Base-by-base conservation (phyloP, 2,329 filamentous ascomycete genomes). In the Fusarium phyllophilum region DNA sequence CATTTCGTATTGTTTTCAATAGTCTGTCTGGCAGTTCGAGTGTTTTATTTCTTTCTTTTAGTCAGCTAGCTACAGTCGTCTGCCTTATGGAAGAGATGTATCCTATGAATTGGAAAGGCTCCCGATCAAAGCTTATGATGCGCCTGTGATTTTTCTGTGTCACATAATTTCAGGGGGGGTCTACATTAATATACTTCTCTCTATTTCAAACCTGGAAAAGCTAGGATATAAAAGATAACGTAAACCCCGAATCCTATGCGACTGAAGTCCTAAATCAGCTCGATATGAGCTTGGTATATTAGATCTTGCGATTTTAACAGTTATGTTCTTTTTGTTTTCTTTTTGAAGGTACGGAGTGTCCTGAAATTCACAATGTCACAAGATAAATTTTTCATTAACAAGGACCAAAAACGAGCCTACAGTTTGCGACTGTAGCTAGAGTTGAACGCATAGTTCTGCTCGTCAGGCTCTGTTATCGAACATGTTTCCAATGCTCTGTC, bases 71-170 rank as follows among this genome's bases (percentile, higher is more conserved):
- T 36, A 52, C 31, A 36, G 18, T 26, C 31, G 22, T 36, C 49
- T 36, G n/a, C 31, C 13, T 8, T 36, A 7, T 12, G n/a, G 18
- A 22, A 26, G 22, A 49, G 22, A n/a, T 11, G 20, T 26, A 20
- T 34, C 13, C 31, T 22, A 15, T 20, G 13, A 20, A 7, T 14
- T 24, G 17, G 5, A 8, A 24, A 9, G 9, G 11, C 17, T 51
- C 31, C 24, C 14, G 5, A 14, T 13, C 2, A 51, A 24, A 14
- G 12, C 1, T 18, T 14, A 24, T 24, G 2, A 24, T 24, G 6
- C 11, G 12, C 17, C 20, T 12, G 3, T 51, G 6, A 10, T n/a
- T 4, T 3, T 15, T 18, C 22, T 14, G 3, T 2, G 8, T n/a
- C 15, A 41, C 24, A 13, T 38, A 36, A 17, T 12, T 39, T 10